Evolutionary conservation across 129 eudicot species (phyloP).

Genomic region (Kitagawia praeruptora): DNA sequence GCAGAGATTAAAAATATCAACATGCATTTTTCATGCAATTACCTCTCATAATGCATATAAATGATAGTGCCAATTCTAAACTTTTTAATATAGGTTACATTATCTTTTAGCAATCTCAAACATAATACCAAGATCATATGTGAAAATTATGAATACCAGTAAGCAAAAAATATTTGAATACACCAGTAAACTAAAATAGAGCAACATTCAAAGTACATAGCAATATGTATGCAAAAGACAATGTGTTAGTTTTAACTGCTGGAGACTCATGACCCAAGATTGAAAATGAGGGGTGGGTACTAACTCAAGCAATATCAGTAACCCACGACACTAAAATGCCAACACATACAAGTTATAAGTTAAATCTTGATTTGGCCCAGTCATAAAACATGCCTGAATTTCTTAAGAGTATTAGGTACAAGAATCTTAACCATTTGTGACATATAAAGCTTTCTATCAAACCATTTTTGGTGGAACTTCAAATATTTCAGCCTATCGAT

Average conservation of each 20-base stretch:
- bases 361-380: too few species aligned
- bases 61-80: background rate
- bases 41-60: background rate
- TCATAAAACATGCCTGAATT: background rate
- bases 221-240: background rate
- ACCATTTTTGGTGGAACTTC: too few species aligned
- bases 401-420: too few species aligned
- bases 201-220: background rate
- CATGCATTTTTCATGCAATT: background rate
- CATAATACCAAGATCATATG: background rate
- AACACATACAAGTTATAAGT: too few species aligned
- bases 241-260: background rate
- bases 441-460: too few species aligned
- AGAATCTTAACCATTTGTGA: too few species aligned
- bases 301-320: too few species aligned
- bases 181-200: background rate
- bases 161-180: too few species aligned
- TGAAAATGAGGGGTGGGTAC: background rate
- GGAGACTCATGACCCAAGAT: background rate
- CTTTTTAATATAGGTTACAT: background rate
- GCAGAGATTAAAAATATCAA: slow-evolving; percentile 9
- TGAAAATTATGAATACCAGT: background rate
- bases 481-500: too few species aligned
- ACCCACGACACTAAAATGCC: too few species aligned
- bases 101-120: background rate